phyloP scores from a whole-genome alignment of 1,139 yeast genomes.

The Kodamaea sp. region DNA sequence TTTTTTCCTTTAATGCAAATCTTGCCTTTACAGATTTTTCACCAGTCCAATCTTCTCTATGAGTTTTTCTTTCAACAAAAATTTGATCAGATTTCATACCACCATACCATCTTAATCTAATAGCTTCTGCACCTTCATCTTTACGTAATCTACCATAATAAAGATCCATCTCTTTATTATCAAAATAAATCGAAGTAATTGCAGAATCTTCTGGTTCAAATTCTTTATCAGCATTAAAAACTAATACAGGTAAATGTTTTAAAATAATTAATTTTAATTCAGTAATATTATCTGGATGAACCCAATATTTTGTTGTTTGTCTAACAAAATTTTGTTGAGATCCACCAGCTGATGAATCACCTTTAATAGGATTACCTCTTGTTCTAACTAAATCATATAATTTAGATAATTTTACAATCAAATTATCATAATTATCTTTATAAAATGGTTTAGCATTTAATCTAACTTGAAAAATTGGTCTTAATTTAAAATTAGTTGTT shows the following conservation, averaged over 20 bases:
- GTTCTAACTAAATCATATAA: constrained; percentile 91
- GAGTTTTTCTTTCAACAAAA: constrained; percentile 95
- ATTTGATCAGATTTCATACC: constrained; percentile 92
- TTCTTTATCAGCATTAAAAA: constrained; percentile 93
- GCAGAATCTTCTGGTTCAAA: constrained; percentile 93
- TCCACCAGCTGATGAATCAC: constrained; percentile 96
- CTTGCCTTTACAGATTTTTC: constrained; percentile 97
- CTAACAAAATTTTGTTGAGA: constrained; percentile 96
- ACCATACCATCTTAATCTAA: constrained; percentile 97
- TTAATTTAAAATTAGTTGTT: constrained; percentile 74
- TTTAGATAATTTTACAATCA: constrained; percentile 85
- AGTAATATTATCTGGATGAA: constrained; percentile 97
- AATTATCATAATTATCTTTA: constrained; percentile 86
- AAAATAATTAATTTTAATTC: constrained; percentile 88
- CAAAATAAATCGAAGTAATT: constrained; percentile 93
- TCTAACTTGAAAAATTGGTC: constrained; percentile 90
- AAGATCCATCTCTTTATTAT: constrained; percentile 81
- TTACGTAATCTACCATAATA: constrained; percentile 92
- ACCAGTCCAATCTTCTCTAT: constrained; percentile 99
- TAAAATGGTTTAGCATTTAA: constrained; percentile 91
- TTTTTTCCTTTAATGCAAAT: constrained; percentile 85
- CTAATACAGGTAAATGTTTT: constrained; percentile 93
- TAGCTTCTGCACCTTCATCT: constrained; percentile 99
- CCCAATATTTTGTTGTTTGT: constrained; percentile 99
- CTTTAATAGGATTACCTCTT: constrained; percentile 89